A percentile compares a stretch with the other conserved stretches of the same genome.
Conservation (phyloP, 1,139 yeast genomes). For the Candida gigantensis region DNA sequence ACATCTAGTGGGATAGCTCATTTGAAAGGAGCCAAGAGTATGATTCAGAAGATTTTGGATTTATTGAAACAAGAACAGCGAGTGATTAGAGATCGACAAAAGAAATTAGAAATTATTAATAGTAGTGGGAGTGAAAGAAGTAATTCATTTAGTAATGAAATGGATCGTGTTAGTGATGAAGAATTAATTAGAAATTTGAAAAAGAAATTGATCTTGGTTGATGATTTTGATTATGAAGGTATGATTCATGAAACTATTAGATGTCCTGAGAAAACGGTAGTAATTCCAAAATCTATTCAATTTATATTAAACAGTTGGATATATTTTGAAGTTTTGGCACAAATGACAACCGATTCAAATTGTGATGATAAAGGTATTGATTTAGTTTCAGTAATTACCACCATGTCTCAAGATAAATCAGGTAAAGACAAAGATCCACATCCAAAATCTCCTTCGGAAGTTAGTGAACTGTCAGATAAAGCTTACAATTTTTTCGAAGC, state of each 20-base stretch:
- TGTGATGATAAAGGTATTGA: constrained; percentile 46
- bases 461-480: constrained; percentile 13
- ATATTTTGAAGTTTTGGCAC: constrained; percentile 65
- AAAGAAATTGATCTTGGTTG: constrained; percentile 32
- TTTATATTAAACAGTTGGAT: constrained; percentile 65
- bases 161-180: too few relatives aligned
- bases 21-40: constrained; percentile 63
- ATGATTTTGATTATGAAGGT: constrained; percentile 36
- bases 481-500: constrained; percentile 30
- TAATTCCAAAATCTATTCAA: constrained; percentile 47
- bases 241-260: constrained; percentile 22
- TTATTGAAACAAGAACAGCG: constrained; percentile 31
- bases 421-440: constrained; percentile 4
- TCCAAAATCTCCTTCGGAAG: constrained; percentile 5
- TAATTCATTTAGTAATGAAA: too few relatives aligned
- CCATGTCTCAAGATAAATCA: constrained; percentile 18
- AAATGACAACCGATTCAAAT: constrained; percentile 56
- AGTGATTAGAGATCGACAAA: constrained; percentile 14
- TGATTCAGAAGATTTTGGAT: constrained; percentile 51
- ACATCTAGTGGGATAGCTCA: constrained; percentile 68
- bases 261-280: constrained; percentile 7
- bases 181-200: constrained; percentile 19
- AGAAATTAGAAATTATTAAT: constrained; percentile 11
- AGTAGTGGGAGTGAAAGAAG: too few relatives aligned
- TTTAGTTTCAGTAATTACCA: constrained; percentile 43